Conservation (phyloP, 2,329 filamentous ascomycete species). For the Trichoderma sp. region DNA sequence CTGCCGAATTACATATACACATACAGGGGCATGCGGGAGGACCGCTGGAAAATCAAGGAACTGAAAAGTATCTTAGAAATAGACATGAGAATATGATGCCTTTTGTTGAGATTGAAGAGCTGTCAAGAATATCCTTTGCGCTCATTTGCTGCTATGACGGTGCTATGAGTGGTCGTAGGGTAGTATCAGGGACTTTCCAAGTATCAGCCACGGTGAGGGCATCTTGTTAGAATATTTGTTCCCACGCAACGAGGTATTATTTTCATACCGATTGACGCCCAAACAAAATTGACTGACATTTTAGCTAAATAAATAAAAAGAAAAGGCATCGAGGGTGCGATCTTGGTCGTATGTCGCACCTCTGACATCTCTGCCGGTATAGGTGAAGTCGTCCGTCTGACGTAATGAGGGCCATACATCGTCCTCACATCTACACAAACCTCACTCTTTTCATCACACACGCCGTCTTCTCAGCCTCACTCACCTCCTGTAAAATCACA, state of each 20-base stretch:
- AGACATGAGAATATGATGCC: background rate
- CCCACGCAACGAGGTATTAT: too few species aligned
- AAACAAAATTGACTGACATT: too few species aligned
- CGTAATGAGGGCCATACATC: constrained; percentile 2
- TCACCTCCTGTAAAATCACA: too few species aligned
- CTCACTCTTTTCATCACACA: background rate
- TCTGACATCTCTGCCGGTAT: background rate
- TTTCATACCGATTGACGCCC: too few species aligned
- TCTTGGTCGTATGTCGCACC: background rate
- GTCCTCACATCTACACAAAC: background rate
- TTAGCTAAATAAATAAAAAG: too few species aligned
- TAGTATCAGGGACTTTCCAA: too few species aligned
- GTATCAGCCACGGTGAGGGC: too few species aligned
- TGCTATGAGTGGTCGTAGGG: too few species aligned
- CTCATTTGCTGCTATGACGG: background rate
- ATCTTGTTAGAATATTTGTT: too few species aligned
- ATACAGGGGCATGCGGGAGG: background rate
- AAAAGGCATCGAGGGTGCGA: background rate
- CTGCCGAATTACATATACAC: background rate
- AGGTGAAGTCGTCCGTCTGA: background rate
- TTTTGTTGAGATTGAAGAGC: background rate
- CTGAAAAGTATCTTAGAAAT: background rate
- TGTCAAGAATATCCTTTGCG: background rate
- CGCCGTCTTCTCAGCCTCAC: background rate
- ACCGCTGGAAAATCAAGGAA: background rate